phyloP scores from a whole-genome alignment of 106 monocot genomes.

The Platanthera zijinensis region DNA sequence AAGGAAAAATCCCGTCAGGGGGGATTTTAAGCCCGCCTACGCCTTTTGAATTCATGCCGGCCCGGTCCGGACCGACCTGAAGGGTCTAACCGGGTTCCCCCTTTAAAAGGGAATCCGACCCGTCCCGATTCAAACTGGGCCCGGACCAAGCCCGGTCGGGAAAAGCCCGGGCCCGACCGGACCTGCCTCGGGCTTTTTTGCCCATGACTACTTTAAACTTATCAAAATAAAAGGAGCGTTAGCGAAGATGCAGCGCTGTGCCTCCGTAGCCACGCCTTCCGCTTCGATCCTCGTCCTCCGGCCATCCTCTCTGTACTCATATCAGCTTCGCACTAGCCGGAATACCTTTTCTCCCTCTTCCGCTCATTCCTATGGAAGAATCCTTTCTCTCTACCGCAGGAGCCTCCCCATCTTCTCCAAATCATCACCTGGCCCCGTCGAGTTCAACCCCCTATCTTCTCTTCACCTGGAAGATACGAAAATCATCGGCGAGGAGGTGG shows the following conservation, averaged over 20 bases:
- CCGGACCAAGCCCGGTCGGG: too few relatives aligned
- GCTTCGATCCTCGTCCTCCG: not conserved
- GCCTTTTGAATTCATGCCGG: too few relatives aligned
- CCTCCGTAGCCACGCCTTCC: not conserved
- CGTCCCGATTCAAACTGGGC: too few relatives aligned
- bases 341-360: not conserved
- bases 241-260: not conserved
- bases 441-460: not conserved
- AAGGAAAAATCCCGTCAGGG: too few relatives aligned
- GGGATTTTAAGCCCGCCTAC: too few relatives aligned
- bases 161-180: too few relatives aligned
- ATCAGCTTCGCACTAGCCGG: not conserved
- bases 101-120: too few relatives aligned
- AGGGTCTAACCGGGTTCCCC: too few relatives aligned
- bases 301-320: not conserved
- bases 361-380: not conserved
- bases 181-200: too few relatives aligned
- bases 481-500: not conserved
- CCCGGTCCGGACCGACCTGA: too few relatives aligned
- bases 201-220: too few relatives aligned
- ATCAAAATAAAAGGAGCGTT: too few relatives aligned
- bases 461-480: not conserved
- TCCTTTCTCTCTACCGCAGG: not conserved
- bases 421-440: not conserved
- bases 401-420: not conserved